These are phyloP conservation scores for Mycena epipterygia DNA, from an alignment of 768 basidiomycete genomes.

Conservation along the genomic window DNA sequence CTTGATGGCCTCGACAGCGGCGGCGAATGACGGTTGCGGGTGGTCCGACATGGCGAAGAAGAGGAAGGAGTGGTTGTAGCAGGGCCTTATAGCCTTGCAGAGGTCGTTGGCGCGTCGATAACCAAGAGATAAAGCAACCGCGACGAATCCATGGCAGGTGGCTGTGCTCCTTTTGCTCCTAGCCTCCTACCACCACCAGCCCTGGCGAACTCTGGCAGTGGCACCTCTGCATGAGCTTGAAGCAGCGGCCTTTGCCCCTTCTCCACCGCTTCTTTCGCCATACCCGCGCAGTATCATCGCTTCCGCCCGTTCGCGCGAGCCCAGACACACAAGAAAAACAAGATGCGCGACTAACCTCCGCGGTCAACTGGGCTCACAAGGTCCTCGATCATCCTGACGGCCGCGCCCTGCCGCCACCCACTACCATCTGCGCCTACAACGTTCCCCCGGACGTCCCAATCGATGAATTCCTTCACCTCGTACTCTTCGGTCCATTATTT, in stretches of 20 bases:
- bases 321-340: neutral
- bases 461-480: constrained; percentile 9
- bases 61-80: too few relatives aligned
- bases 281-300: neutral
- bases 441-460: neutral
- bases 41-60: constrained; percentile 38
- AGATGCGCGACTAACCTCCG: neutral
- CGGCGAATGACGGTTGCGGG: constrained; percentile 30
- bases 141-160: neutral
- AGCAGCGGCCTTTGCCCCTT: neutral
- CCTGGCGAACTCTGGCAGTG: too few relatives aligned
- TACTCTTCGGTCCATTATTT: constrained; percentile 17
- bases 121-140: neutral
- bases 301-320: neutral
- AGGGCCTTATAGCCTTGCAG: constrained; percentile 7
- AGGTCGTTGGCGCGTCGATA: neutral
- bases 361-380: constrained; percentile 33
- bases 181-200: too few relatives aligned
- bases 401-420: neutral
- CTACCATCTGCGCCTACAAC: constrained; percentile 5
- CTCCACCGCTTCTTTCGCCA: neutral
- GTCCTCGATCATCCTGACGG: constrained; percentile 1
- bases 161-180: too few relatives aligned
- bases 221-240: constrained; percentile 7
- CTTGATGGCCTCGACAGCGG: constrained; percentile 47